These are phyloP conservation scores for Naganishia vishniacii DNA, from an alignment of 768 basidiomycete genomes.

Conservation along the genomic window DNA sequence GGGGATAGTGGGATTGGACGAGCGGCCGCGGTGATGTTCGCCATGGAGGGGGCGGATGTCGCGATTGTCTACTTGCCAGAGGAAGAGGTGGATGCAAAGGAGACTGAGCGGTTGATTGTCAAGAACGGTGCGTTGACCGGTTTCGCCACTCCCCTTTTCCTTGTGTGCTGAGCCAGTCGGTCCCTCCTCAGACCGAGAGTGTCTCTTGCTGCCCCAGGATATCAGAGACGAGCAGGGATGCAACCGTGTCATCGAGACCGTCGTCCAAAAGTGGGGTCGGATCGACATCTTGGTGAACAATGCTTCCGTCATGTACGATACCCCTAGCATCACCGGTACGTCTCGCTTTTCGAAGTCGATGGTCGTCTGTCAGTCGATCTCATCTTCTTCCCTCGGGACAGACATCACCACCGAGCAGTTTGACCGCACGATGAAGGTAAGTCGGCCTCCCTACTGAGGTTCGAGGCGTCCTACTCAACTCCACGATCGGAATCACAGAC, in stretches of 20 bases:
- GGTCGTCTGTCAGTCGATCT: constrained; percentile 45
- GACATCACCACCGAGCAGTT: constrained; percentile 53
- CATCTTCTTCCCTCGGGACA: constrained; percentile 39
- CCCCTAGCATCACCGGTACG: constrained; percentile 40
- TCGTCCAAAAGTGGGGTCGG: constrained; percentile 47
- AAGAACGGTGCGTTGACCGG: not conserved
- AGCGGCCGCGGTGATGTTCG: constrained; percentile 51
- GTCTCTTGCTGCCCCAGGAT: constrained; percentile 45
- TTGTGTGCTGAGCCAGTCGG: not conserved
- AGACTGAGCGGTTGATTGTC: constrained; percentile 31
- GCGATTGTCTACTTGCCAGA: constrained; percentile 55
- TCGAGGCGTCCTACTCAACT: not conserved
- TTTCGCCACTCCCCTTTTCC: not conserved
- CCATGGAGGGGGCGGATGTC: constrained; percentile 50
- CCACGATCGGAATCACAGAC: constrained; percentile 48
- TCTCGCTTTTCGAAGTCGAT: no score
- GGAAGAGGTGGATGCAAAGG: constrained; percentile 54
- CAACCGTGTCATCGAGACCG: constrained; percentile 42
- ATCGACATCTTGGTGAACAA: constrained; percentile 62
- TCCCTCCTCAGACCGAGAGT: constrained; percentile 31
- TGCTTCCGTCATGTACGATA: constrained; percentile 55
- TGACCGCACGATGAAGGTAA: constrained; percentile 23
- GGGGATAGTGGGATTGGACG: constrained; percentile 56
- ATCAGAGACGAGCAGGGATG: constrained; percentile 47
- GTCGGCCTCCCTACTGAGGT: constrained; percentile 37